These are phyloP conservation scores for Magnusiomyces sp. DNA, from an alignment of 1,139 yeast genomes.

Conservation along the genomic window DNA sequence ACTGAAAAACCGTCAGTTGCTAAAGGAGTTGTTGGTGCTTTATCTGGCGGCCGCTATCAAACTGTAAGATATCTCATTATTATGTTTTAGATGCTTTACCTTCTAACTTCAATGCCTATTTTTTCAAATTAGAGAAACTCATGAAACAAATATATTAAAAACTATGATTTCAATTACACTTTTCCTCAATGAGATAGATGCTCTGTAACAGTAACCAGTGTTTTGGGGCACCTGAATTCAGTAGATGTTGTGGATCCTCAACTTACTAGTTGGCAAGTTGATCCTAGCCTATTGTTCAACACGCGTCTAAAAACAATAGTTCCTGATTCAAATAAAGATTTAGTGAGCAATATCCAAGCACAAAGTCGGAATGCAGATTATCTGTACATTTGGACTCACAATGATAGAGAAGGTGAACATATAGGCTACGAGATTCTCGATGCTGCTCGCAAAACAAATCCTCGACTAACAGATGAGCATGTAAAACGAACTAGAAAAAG, in stretches of 20 bases:
- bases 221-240: slow-evolving; percentile 70
- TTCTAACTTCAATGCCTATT: too few relatives aligned
- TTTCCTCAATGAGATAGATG: slow-evolving; percentile 58
- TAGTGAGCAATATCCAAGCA: slow-evolving; percentile 58
- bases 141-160: slow-evolving; percentile 57
- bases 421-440: slow-evolving; percentile 80
- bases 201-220: slow-evolving; percentile 86
- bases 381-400: slow-evolving; percentile 96
- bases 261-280: slow-evolving; percentile 50
- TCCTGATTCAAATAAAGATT: slow-evolving; percentile 36
- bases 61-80: slow-evolving; percentile 16
- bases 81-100: background rate
- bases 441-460: slow-evolving; percentile 55
- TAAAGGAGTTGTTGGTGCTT: slow-evolving; percentile 64
- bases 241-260: slow-evolving; percentile 58
- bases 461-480: slow-evolving; percentile 38
- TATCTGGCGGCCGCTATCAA: slow-evolving; percentile 61
- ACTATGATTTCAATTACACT: slow-evolving; percentile 66
- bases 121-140: slow-evolving; percentile 35
- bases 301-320: slow-evolving; percentile 51
- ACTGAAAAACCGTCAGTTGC: slow-evolving; percentile 98
- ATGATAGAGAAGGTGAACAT: slow-evolving; percentile 96
- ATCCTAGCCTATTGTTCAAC: slow-evolving; percentile 57
- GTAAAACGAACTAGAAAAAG: too few relatives aligned
- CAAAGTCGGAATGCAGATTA: slow-evolving; percentile 56